These are phyloP conservation scores for Chloromonas sp. DNA, from an alignment of 163 green algal species.

Conservation along the genomic window DNA sequence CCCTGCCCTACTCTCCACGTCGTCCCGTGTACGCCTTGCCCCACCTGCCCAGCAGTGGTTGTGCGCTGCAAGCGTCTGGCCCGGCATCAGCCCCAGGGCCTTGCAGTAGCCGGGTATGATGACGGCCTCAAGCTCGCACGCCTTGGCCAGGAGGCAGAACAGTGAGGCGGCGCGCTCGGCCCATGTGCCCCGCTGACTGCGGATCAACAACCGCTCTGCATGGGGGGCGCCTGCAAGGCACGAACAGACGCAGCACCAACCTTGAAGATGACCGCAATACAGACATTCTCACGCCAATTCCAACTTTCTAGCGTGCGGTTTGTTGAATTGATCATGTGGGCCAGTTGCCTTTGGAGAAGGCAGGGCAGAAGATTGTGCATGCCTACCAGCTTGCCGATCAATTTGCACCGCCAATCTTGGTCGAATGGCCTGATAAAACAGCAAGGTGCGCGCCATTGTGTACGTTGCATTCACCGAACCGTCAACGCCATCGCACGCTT, in stretches of 20 bases:
- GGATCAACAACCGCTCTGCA: neutral
- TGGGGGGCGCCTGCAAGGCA: slow-evolving; percentile 14
- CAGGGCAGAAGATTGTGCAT: no score
- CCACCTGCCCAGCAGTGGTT: slow-evolving; percentile 56
- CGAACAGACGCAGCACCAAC: neutral
- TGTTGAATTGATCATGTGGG: neutral
- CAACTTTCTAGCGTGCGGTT: neutral
- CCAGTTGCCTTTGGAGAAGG: no score
- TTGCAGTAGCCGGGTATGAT: slow-evolving; percentile 52
- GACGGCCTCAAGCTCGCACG: slow-evolving; percentile 46
- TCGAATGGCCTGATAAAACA: no score
- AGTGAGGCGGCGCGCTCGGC: slow-evolving; percentile 43
- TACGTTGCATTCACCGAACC: no score
- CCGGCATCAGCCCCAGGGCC: slow-evolving; percentile 23
- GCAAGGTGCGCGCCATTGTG: no score
- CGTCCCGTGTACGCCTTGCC: neutral
- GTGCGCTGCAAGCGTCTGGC: slow-evolving; percentile 30
- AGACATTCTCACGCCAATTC: neutral
- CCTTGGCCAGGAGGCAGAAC: slow-evolving; percentile 31
- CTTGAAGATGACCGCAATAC: neutral
- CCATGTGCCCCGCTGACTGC: slow-evolving; percentile 32
- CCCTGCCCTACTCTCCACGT: neutral
- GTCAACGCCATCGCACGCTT: no score
- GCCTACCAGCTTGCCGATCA: no score
- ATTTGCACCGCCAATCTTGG: no score